Conservation (phyloP, 345 rosid genomes). For the Punica granatum region DNA sequence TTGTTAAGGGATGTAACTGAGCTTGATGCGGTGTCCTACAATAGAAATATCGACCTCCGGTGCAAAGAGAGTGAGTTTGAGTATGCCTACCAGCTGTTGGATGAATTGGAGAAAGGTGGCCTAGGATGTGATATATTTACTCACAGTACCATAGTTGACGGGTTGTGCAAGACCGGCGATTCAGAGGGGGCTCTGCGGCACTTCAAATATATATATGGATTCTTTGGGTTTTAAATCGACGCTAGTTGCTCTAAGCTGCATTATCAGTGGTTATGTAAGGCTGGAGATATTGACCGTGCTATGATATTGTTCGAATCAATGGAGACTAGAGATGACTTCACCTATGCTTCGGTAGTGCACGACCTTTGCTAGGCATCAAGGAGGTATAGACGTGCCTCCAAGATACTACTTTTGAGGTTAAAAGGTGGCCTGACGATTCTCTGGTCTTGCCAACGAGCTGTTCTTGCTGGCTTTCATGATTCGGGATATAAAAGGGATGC, state of each 20-base stretch:
- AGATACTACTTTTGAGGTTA: slow-evolving; percentile 54
- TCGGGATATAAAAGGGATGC: slow-evolving; percentile 52
- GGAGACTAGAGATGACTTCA: slow-evolving; percentile 69
- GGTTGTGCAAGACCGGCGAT: slow-evolving; percentile 58
- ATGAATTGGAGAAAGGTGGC: slow-evolving; percentile 50
- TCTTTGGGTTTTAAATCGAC: slow-evolving; percentile 35
- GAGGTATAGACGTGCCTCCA: slow-evolving; percentile 56
- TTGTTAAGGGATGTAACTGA: slow-evolving; percentile 30
- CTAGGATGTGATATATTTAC: slow-evolving; percentile 64
- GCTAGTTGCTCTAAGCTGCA: slow-evolving; percentile 49
- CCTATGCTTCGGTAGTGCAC: slow-evolving; percentile 64
- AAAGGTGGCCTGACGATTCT: slow-evolving; percentile 54
- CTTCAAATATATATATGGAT: slow-evolving; percentile 39
- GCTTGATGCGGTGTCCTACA: slow-evolving; percentile 67
- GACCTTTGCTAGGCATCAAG: slow-evolving; percentile 67
- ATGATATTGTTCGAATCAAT: slow-evolving; percentile 49
- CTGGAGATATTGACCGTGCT: slow-evolving; percentile 49
- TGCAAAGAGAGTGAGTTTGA: slow-evolving; percentile 53
- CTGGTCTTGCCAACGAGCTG: slow-evolving; percentile 56
- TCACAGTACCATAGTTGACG: slow-evolving; percentile 66
- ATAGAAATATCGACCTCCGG: slow-evolving; percentile 55
- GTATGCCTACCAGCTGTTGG: slow-evolving; percentile 42
- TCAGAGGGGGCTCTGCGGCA: slow-evolving; percentile 44
- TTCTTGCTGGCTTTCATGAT: slow-evolving; percentile 50
- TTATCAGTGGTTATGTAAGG: slow-evolving; percentile 69